These are phyloP conservation scores for Hypoxylon sp. DNA, from an alignment of 2,329 filamentous ascomycete genomes.

Conservation along the genomic window DNA sequence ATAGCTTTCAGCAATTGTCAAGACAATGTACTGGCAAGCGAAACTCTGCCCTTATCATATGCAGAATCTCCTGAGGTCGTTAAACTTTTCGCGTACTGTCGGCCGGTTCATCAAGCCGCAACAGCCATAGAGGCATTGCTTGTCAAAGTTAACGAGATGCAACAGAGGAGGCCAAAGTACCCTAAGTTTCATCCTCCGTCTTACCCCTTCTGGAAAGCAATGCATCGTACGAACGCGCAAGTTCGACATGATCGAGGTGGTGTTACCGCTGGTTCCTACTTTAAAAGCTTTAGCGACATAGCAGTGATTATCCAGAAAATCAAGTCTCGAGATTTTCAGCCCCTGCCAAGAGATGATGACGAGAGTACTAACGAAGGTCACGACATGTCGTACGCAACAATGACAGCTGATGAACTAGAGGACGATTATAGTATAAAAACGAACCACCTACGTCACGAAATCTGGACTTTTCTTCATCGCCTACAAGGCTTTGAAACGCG, in stretches of 20 bases:
- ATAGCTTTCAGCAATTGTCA: conserved; percentile 65
- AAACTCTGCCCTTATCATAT: conserved; percentile 62
- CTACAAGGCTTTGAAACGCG: conserved; percentile 71
- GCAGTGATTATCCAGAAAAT: conserved; percentile 61
- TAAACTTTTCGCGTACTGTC: conserved; percentile 68
- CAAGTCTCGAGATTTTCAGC: conserved; percentile 57
- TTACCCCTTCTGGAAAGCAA: conserved; percentile 67
- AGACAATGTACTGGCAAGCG: conserved; percentile 62
- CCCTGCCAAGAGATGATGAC: conserved; percentile 47
- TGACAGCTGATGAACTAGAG: conserved; percentile 58
- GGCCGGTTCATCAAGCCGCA: conserved; percentile 68
- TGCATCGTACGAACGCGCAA: conserved; percentile 69
- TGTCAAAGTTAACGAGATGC: conserved; percentile 64
- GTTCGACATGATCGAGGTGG: conserved; percentile 72
- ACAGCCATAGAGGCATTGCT: conserved; percentile 63
- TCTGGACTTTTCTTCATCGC: conserved; percentile 66
- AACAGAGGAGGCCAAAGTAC: conserved; percentile 57
- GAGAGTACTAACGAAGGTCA: conserved; percentile 44
- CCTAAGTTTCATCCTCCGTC: conserved; percentile 65
- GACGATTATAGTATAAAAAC: conserved; percentile 55
- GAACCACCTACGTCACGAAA: conserved; percentile 60
- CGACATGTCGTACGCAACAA: conserved; percentile 57
- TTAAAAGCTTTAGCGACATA: conserved; percentile 62
- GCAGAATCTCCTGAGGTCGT: conserved; percentile 65
- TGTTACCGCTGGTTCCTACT: conserved; percentile 62